Evolutionary conservation across 2,329 filamentous ascomycete species (phyloP).

Genomic region (Paecilomyces fulvus): DNA sequence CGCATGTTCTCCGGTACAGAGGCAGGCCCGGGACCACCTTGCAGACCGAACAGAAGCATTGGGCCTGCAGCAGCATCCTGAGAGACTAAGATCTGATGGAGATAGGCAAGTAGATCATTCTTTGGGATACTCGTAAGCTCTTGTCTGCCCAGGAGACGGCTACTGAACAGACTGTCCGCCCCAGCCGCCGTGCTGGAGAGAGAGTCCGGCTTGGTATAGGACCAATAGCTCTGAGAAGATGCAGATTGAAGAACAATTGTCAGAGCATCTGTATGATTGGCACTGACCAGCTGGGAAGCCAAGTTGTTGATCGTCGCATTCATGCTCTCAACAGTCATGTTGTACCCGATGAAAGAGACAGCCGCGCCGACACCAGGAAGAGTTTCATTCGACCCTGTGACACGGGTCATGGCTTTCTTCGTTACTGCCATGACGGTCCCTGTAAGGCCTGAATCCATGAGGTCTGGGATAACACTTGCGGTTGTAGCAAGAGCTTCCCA

Average conservation of each 20-base stretch:
- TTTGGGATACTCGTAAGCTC: constrained; percentile 16
- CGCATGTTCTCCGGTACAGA: constrained; percentile 2
- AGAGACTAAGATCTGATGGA: constrained; percentile 6
- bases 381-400: too few relatives aligned
- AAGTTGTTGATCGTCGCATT: constrained; percentile 11
- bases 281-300: constrained; percentile 2
- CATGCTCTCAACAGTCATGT: constrained; percentile 13
- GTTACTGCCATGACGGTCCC: constrained; percentile 17
- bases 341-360: constrained; percentile 14
- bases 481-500: constrained; percentile 24
- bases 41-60: constrained; percentile 17
- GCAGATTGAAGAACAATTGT: background rate
- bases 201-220: constrained; percentile 14
- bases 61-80: constrained; percentile 14
- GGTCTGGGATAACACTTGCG: constrained; percentile 16
- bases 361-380: too few relatives aligned
- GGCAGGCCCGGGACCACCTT: constrained; percentile 10
- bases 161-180: constrained; percentile 19
- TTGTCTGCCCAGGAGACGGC: constrained; percentile 25
- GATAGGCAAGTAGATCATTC: constrained; percentile 4
- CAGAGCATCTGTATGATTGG: background rate
- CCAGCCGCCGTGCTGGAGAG: constrained; percentile 23
- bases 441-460: constrained; percentile 21
- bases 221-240: constrained; percentile 6
- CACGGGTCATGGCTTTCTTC: constrained; percentile 6